Percentiles rank a stretch among this genome's conserved stretches.
Evolutionary conservation across 2,329 filamentous ascomycete species (phyloP).

Genomic region (Colletotrichum kahawae): DNA sequence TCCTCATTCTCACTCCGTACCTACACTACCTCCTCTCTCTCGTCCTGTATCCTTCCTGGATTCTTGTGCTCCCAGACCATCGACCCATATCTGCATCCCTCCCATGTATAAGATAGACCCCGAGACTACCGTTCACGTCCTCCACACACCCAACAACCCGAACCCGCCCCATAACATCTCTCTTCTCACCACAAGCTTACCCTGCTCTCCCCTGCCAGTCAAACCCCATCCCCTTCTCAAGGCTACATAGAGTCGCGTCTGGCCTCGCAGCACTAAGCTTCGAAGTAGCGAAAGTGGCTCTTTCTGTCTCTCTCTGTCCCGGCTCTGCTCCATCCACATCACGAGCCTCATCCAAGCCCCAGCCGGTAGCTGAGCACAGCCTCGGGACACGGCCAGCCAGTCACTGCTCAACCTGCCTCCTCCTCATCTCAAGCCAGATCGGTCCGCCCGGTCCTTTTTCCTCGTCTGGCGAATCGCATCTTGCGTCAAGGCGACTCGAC

Average conservation of each 20-base stretch:
- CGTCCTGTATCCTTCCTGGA: background rate
- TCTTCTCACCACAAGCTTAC: conserved; percentile 13
- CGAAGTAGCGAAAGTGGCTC: conserved; percentile 10
- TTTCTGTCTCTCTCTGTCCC: background rate
- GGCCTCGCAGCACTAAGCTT: conserved; percentile 16
- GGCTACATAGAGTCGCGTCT: conserved; percentile 12
- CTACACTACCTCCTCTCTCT: background rate
- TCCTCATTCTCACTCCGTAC: background rate
- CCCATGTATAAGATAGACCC: conserved; percentile 20
- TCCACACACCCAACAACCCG: conserved; percentile 11
- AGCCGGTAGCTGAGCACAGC: background rate
- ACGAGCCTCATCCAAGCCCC: conserved; percentile 18
- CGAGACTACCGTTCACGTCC: conserved; percentile 15
- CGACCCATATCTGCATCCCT: conserved; percentile 16
- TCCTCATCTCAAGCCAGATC: conserved; percentile 11
- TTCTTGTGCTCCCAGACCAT: conserved; percentile 6
- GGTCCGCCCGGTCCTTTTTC: conserved; percentile 12
- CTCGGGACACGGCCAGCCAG: background rate
- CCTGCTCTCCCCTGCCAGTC: conserved; percentile 4
- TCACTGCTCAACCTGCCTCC: background rate
- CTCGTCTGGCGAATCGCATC: conserved; percentile 23
- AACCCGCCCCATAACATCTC: conserved; percentile 15
- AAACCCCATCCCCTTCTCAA: conserved; percentile 9
- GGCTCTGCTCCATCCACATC: conserved; percentile 11
- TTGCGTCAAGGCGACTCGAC: conserved; percentile 14